These are phyloP conservation scores for Sordariomycetes sp. DNA, from an alignment of 2,329 filamentous ascomycete genomes.

Conservation along the genomic window DNA sequence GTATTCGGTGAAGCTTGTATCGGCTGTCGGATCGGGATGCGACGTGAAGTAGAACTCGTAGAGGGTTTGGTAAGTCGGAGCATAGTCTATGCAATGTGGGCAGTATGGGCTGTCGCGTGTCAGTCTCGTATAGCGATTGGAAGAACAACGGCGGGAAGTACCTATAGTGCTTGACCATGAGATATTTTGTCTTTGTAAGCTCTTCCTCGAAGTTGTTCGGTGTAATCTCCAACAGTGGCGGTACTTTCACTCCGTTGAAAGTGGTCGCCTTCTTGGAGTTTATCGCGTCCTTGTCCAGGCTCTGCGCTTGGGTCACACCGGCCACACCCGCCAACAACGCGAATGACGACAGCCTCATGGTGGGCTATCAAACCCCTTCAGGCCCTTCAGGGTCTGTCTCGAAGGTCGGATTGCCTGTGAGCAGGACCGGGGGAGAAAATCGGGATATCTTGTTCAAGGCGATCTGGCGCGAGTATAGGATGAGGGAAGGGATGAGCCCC, in stretches of 20 bases:
- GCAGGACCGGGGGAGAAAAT: too few relatives aligned
- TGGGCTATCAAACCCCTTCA: conserved; percentile 8
- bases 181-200: conserved; percentile 41
- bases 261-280: conserved; percentile 35
- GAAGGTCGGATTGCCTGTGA: too few relatives aligned
- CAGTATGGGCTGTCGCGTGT: conserved; percentile 40
- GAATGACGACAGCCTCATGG: conserved; percentile 25
- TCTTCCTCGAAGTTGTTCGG: conserved; percentile 48
- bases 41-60: conserved; percentile 96
- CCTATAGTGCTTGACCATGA: conserved; percentile 61
- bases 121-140: not conserved
- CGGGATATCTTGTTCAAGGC: too few relatives aligned
- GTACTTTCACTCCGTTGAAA: conserved; percentile 60
- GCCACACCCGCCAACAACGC: conserved; percentile 36
- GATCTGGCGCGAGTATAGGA: too few relatives aligned
- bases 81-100: conserved; percentile 69
- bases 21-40: conserved; percentile 49
- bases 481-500: too few relatives aligned
- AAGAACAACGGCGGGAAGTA: conserved; percentile 19
- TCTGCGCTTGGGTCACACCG: conserved; percentile 19
- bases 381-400: too few relatives aligned
- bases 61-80: conserved; percentile 79
- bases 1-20: conserved; percentile 61
- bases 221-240: conserved; percentile 53
- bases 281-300: conserved; percentile 21